Evolutionary conservation across 2,329 filamentous ascomycete genomes (phyloP).

Genomic region (Metarhizium guizhouense): DNA sequence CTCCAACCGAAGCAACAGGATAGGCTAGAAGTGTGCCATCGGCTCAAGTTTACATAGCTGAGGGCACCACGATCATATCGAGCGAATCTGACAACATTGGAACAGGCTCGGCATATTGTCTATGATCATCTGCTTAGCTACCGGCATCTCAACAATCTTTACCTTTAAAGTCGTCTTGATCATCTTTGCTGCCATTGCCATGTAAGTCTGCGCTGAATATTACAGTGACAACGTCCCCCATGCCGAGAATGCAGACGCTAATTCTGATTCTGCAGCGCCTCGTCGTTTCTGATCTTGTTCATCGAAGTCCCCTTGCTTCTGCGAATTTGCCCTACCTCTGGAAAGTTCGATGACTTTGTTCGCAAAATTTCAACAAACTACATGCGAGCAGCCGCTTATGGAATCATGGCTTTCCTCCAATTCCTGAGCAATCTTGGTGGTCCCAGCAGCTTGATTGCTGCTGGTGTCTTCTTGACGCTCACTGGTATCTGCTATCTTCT

Average conservation of each 20-base stretch:
- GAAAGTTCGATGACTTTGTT: slow-evolving; percentile 80
- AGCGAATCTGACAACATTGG: slow-evolving; percentile 1
- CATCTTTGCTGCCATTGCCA: slow-evolving; percentile 42
- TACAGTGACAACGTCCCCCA: not conserved
- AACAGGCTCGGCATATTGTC: slow-evolving; percentile 58
- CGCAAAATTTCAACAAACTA: slow-evolving; percentile 93
- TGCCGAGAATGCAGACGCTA: not conserved
- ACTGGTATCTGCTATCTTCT: slow-evolving; percentile 73
- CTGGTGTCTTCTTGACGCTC: slow-evolving; percentile 70
- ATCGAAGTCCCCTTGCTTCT: slow-evolving; percentile 89
- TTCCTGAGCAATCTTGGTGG: slow-evolving; percentile 66
- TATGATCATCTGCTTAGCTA: slow-evolving; percentile 62
- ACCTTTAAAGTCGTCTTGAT: slow-evolving; percentile 39
- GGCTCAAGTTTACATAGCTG: not conserved
- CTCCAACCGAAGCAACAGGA: not conserved
- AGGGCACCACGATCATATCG: not conserved
- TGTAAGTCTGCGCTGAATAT: slow-evolving; percentile 33
- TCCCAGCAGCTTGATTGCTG: slow-evolving; percentile 71
- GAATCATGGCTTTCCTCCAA: slow-evolving; percentile 70
- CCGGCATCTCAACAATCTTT: slow-evolving; percentile 61
- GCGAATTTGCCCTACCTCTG: slow-evolving; percentile 92
- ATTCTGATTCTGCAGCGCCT: slow-evolving; percentile 40
- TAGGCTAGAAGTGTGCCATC: not conserved
- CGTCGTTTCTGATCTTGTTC: slow-evolving; percentile 68
- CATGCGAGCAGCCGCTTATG: slow-evolving; percentile 86